Evolutionary conservation across 306 rosid species (phyloP).

Genomic region (Acacia crassicarpa): DNA sequence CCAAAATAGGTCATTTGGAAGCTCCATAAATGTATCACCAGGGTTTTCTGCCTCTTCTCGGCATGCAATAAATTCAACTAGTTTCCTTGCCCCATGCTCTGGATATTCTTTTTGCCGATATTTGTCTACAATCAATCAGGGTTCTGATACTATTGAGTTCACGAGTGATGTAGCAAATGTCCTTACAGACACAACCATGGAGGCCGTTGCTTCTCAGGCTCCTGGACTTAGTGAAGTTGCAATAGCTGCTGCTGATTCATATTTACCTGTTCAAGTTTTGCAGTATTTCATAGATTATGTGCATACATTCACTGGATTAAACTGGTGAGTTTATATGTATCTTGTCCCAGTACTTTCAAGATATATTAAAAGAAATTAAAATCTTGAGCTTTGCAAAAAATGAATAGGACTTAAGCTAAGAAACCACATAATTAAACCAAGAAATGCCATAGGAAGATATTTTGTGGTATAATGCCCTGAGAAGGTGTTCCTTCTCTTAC

Average conservation of each 20-base stretch:
- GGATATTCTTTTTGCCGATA: slow-evolving; percentile 59
- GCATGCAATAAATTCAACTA: neutral
- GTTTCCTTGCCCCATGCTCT: slow-evolving; percentile 33
- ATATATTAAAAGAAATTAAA: neutral
- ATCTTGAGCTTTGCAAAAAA: neutral
- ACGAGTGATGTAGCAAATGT: slow-evolving; percentile 65
- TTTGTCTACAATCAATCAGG: slow-evolving; percentile 68
- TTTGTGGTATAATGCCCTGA: neutral
- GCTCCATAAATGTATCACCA: slow-evolving; percentile 33
- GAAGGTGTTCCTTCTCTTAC: neutral
- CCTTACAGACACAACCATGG: slow-evolving; percentile 51
- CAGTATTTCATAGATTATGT: slow-evolving; percentile 77
- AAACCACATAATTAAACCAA: neutral
- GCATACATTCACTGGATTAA: slow-evolving; percentile 68
- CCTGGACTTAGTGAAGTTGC: slow-evolving; percentile 67
- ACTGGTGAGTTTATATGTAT: slow-evolving; percentile 57
- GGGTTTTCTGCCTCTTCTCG: slow-evolving; percentile 34
- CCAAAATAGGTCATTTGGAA: slow-evolving; percentile 58
- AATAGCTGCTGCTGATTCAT: slow-evolving; percentile 88
- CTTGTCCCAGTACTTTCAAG: neutral
- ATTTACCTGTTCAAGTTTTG: slow-evolving; percentile 65
- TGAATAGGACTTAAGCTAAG: neutral
- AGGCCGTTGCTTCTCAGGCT: slow-evolving; percentile 56
- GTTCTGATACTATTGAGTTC: slow-evolving; percentile 47
- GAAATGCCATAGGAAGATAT: slow-evolving; percentile 1